Percentiles rank a stretch among this genome's conserved stretches.
These are phyloP conservation scores for Leccinum broughii DNA, from an alignment of 768 basidiomycete genomes.

Conservation along the genomic window DNA sequence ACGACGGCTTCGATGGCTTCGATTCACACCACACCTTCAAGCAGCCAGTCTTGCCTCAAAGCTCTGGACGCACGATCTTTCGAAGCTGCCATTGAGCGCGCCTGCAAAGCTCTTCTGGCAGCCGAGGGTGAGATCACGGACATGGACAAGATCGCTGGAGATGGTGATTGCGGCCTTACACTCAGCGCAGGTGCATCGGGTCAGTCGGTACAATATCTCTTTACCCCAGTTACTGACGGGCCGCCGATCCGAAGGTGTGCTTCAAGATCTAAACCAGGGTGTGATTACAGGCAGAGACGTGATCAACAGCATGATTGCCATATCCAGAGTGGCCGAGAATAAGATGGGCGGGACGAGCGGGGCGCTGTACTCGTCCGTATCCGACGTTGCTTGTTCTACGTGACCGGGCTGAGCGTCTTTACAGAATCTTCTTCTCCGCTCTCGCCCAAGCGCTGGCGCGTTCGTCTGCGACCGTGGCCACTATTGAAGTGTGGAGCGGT, in stretches of 20 bases:
- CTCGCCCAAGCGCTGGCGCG: constrained; percentile 71
- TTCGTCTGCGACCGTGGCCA: constrained; percentile 30
- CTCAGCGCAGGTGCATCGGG: constrained; percentile 76
- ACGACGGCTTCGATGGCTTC: constrained; percentile 12
- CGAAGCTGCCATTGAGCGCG: constrained; percentile 51
- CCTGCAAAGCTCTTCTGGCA: constrained; percentile 64
- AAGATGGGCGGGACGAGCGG: constrained; percentile 92
- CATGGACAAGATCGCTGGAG: constrained; percentile 91
- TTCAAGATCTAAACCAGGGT: constrained; percentile 55
- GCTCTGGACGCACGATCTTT: constrained; percentile 54
- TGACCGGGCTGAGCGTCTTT: neutral
- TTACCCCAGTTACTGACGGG: neutral
- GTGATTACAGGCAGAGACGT: constrained; percentile 64
- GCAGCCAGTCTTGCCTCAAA: constrained; percentile 23
- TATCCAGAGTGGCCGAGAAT: constrained; percentile 77
- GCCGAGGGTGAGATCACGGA: constrained; percentile 89
- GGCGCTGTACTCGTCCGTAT: constrained; percentile 82
- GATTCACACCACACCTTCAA: constrained; percentile 5
- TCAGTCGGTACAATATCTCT: constrained; percentile 24
- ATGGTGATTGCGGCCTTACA: constrained; percentile 77
- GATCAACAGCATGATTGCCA: constrained; percentile 59
- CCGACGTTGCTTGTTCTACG: neutral
- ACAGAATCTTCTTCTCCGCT: constrained; percentile 88
- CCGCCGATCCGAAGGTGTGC: constrained; percentile 46
- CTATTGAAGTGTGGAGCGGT: constrained; percentile 55